Percentiles rank a stretch among this genome's conserved stretches.
These are phyloP conservation scores for Madurella mycetomatis DNA, from an alignment of 2,329 filamentous ascomycete species.

Conservation along the genomic window DNA sequence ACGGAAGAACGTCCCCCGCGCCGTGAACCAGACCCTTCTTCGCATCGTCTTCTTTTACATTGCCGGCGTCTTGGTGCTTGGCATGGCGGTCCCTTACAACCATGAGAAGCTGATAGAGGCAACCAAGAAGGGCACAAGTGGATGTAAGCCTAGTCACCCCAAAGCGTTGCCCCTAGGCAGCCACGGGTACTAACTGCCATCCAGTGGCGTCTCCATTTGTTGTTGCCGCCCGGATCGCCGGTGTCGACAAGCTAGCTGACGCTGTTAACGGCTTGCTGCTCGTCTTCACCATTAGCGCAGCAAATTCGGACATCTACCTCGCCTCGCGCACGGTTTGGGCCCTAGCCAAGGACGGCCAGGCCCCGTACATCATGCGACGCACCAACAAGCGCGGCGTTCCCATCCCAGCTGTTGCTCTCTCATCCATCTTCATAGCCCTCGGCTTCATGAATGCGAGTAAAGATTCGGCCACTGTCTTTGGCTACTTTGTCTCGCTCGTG, in stretches of 20 bases:
- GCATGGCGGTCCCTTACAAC: conserved; percentile 64
- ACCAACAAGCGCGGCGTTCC: conserved; percentile 39
- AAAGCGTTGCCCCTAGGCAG: background rate
- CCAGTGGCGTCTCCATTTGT: conserved; percentile 49
- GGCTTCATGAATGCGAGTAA: conserved; percentile 40
- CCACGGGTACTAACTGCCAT: conserved; percentile 2
- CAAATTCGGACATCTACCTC: conserved; percentile 55
- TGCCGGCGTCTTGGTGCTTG: conserved; percentile 59
- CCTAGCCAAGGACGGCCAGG: conserved; percentile 38
- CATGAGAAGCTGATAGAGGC: conserved; percentile 39
- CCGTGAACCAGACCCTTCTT: conserved; percentile 65
- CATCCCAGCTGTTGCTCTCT: conserved; percentile 34
- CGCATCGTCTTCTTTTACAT: conserved; percentile 68
- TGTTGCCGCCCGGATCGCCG: conserved; percentile 49
- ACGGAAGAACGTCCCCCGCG: conserved; percentile 60
- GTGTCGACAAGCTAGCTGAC: conserved; percentile 47
- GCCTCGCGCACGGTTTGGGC: conserved; percentile 39
- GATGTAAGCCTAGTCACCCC: conserved; percentile 16
- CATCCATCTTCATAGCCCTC: conserved; percentile 35
- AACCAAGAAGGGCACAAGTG: conserved; percentile 34
- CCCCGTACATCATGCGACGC: conserved; percentile 33
- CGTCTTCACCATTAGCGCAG: conserved; percentile 54
- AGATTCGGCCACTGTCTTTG: conserved; percentile 35
- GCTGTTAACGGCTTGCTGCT: conserved; percentile 60
- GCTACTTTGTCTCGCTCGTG: conserved; percentile 40